Percentiles rank a stretch among this genome's conserved stretches.
phyloP scores from a whole-genome alignment of 1,284 basidiomycete genomes.

The Retiboletus flavoniger region DNA sequence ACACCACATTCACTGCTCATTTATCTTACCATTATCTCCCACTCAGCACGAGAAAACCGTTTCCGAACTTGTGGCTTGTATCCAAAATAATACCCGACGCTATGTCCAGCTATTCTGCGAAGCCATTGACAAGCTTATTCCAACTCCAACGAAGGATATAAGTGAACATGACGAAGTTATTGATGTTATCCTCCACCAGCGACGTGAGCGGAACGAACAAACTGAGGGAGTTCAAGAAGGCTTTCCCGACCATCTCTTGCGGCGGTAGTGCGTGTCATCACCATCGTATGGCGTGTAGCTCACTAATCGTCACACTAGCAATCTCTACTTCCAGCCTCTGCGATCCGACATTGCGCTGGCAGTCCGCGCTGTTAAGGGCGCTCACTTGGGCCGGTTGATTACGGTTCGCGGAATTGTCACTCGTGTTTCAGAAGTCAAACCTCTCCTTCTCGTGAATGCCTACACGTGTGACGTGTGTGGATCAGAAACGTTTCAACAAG shows the following conservation, averaged over 20 bases:
- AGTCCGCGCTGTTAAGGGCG: conserved; percentile 87
- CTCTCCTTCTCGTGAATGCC: conserved; percentile 94
- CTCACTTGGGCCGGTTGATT: conserved; percentile 87
- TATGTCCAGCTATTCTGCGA: conserved; percentile 91
- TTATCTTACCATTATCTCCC: not conserved
- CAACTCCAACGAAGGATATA: conserved; percentile 84
- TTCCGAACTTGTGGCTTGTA: conserved; percentile 69
- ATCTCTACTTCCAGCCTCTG: conserved; percentile 90
- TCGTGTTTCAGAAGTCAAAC: conserved; percentile 98
- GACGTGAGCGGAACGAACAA: conserved; percentile 82
- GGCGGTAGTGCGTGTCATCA: conserved; percentile 81
- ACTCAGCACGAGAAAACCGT: conserved; percentile 60
- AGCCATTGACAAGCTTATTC: conserved; percentile 87
- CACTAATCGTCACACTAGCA: conserved; percentile 51
- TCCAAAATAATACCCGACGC: conserved; percentile 83
- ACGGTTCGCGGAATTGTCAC: conserved; percentile 98
- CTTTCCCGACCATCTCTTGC: conserved; percentile 88
- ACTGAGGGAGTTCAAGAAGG: conserved; percentile 66
- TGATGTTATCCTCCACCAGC: conserved; percentile 92
- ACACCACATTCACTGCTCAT: conserved; percentile 1
- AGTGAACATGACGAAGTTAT: conserved; percentile 89
- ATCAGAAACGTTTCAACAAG: conserved; percentile 98
- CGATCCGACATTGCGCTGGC: conserved; percentile 75
- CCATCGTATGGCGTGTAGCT: not conserved
- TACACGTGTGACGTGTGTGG: conserved; percentile 99